These are phyloP conservation scores for Pseudozyma sp. DNA, from an alignment of 1,284 basidiomycete genomes.

Conservation along the genomic window DNA sequence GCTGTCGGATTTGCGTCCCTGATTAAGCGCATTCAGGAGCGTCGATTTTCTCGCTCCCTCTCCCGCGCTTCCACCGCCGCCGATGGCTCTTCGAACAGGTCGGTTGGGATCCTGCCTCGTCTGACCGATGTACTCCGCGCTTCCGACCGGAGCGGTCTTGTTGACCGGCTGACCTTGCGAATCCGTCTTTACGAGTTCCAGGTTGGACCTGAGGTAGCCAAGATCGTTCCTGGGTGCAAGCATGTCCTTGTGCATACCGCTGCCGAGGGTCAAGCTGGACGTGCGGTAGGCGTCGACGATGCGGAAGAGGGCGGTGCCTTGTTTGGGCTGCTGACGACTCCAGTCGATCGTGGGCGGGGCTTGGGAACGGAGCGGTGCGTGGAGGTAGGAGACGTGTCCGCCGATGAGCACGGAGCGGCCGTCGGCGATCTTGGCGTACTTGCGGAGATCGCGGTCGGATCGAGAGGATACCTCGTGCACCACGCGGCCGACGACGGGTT, in stretches of 20 bases:
- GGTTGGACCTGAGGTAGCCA: slow-evolving; percentile 40
- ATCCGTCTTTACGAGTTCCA: slow-evolving; percentile 37
- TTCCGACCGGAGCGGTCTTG: slow-evolving; percentile 11
- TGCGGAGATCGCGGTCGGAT: slow-evolving; percentile 18
- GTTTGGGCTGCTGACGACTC: slow-evolving; percentile 34
- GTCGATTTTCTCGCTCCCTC: background rate
- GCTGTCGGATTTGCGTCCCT: slow-evolving; percentile 13
- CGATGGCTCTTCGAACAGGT: slow-evolving; percentile 17
- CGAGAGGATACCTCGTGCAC: slow-evolving; percentile 46
- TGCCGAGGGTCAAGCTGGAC: slow-evolving; percentile 12
- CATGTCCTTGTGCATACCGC: slow-evolving; percentile 48
- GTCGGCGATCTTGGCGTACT: slow-evolving; percentile 28
- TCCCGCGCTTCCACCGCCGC: slow-evolving; percentile 1
- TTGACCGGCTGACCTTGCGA: slow-evolving; percentile 12
- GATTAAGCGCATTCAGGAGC: slow-evolving; percentile 1
- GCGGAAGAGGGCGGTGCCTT: slow-evolving; percentile 43
- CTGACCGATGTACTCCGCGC: slow-evolving; percentile 31
- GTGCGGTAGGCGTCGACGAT: slow-evolving; percentile 48
- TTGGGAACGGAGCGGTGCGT: slow-evolving; percentile 32
- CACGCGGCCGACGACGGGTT: slow-evolving; percentile 53
- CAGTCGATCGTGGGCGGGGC: slow-evolving; percentile 48
- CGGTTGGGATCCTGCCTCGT: slow-evolving; percentile 30
- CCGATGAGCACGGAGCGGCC: slow-evolving; percentile 39
- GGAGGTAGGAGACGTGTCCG: slow-evolving; percentile 39
- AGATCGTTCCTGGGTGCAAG: slow-evolving; percentile 38